Conservation (phyloP, 1,139 yeast species). For the Tardiomyces blankii region DNA sequence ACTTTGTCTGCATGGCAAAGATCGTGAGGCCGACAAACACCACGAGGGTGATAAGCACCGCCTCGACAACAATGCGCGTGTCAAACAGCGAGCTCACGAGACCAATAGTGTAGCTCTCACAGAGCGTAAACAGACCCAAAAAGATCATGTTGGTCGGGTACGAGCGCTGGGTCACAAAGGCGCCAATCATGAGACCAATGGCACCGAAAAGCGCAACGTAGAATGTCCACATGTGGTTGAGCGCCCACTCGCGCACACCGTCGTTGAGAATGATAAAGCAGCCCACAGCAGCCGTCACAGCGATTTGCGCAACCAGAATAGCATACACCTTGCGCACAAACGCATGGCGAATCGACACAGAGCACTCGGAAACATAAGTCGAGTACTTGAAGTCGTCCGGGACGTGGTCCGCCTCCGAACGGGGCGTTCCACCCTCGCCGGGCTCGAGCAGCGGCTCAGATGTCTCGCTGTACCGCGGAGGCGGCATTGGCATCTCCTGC, state of each 20-base stretch:
- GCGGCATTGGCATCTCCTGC: background rate
- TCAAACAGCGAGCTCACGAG: conserved; percentile 55
- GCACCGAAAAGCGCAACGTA: conserved; percentile 47
- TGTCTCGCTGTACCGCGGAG: background rate
- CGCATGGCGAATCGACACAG: conserved; percentile 60
- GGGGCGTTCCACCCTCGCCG: conserved; percentile 3
- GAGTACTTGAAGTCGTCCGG: conserved; percentile 78
- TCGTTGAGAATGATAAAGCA: conserved; percentile 39
- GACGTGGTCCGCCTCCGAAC: conserved; percentile 17
- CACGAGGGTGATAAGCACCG: conserved; percentile 55
- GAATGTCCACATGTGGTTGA: conserved; percentile 51
- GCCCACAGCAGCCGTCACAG: conserved; percentile 52
- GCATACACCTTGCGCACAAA: conserved; percentile 75
- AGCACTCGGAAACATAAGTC: conserved; percentile 68
- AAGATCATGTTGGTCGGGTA: conserved; percentile 53
- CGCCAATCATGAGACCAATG: conserved; percentile 50
- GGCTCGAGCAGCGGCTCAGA: conserved; percentile 5
- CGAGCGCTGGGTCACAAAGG: conserved; percentile 47
- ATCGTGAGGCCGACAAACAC: conserved; percentile 66
- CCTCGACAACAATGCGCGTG: conserved; percentile 56
- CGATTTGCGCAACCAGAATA: conserved; percentile 52
- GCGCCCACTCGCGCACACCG: conserved; percentile 44
- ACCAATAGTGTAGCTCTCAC: conserved; percentile 69
- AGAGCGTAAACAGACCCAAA: conserved; percentile 55
- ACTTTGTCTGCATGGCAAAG: conserved; percentile 74